A percentile compares a stretch with the other conserved stretches of the same genome.
Conservation (phyloP, 805 yeast species). For the Pichia heedii region DNA sequence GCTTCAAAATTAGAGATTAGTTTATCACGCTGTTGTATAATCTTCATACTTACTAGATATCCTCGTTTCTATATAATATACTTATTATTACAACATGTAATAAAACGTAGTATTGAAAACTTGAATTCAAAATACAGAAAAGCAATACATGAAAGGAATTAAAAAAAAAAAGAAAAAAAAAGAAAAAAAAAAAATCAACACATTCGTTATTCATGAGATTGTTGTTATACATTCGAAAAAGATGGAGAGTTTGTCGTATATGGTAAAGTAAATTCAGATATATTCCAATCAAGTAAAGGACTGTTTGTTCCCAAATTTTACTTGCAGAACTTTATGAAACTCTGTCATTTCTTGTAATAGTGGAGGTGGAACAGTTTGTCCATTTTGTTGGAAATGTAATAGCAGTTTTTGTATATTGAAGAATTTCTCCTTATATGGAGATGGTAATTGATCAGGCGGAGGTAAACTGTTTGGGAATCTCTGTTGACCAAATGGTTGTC, state of each 20-base stretch:
- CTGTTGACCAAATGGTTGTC: no score
- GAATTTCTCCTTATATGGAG: slow-evolving; percentile 8
- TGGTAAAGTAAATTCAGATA: no score
- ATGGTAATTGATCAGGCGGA: slow-evolving; percentile 14
- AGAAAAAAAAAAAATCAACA: no score
- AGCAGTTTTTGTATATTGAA: slow-evolving; percentile 9
- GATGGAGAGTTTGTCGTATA: no score
- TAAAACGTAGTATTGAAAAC: no score
- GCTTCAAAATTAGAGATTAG: slow-evolving; percentile 64
- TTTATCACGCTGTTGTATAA: slow-evolving; percentile 43
- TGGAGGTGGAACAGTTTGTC: slow-evolving; percentile 14
- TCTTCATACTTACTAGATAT: slow-evolving; percentile 27
- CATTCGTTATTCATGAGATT: no score
- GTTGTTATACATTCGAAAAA: no score
- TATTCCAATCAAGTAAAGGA: not conserved
- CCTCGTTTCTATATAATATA: no score
- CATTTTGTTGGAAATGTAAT: slow-evolving; percentile 9
- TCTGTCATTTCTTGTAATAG: slow-evolving; percentile 11
- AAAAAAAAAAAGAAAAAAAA: no score
- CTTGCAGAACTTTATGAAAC: slow-evolving; percentile 8
- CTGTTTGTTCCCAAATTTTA: not conserved
- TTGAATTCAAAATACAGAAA: no score
- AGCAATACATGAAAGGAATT: no score
- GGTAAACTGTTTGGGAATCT: slow-evolving; percentile 2
- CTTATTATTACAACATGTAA: no score